Conservation (phyloP, 2,329 filamentous ascomycete genomes). For the Talaromyces sp. region DNA sequence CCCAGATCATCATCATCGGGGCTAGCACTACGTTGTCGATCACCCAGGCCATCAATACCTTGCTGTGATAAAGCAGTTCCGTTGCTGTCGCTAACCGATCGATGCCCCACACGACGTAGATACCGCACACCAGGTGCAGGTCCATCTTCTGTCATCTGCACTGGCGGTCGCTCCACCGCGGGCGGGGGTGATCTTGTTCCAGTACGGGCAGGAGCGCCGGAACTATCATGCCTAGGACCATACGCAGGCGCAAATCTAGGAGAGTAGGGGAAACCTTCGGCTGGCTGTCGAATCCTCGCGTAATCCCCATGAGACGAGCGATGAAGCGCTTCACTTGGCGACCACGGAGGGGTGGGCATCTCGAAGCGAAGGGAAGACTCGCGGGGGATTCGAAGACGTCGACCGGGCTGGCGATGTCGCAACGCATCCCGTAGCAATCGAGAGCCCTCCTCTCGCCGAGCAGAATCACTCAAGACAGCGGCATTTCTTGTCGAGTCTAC, state of each 20-base stretch:
- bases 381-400: constrained; percentile 36
- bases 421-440: constrained; percentile 34
- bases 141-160: constrained; percentile 21
- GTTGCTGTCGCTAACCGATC: constrained; percentile 27
- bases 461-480: constrained; percentile 22
- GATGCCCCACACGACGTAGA: constrained; percentile 37
- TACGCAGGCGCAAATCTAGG: constrained; percentile 46
- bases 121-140: constrained; percentile 20
- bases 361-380: constrained; percentile 35
- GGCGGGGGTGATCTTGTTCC: constrained; percentile 20
- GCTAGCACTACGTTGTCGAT: constrained; percentile 79
- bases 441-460: constrained; percentile 34
- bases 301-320: constrained; percentile 25
- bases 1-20: constrained; percentile 53
- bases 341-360: constrained; percentile 28
- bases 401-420: constrained; percentile 33
- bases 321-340: constrained; percentile 25
- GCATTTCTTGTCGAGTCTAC: constrained; percentile 10
- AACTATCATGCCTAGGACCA: constrained; percentile 27
- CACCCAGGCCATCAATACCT: constrained; percentile 69
- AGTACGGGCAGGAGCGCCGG: constrained; percentile 25
- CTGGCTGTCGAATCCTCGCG: constrained; percentile 19
- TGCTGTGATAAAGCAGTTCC: constrained; percentile 24
- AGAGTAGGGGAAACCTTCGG: constrained; percentile 32
- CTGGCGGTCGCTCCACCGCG: constrained; percentile 21